phyloP scores from a whole-genome alignment of 768 basidiomycete species.

The Phylloporus sp. region DNA sequence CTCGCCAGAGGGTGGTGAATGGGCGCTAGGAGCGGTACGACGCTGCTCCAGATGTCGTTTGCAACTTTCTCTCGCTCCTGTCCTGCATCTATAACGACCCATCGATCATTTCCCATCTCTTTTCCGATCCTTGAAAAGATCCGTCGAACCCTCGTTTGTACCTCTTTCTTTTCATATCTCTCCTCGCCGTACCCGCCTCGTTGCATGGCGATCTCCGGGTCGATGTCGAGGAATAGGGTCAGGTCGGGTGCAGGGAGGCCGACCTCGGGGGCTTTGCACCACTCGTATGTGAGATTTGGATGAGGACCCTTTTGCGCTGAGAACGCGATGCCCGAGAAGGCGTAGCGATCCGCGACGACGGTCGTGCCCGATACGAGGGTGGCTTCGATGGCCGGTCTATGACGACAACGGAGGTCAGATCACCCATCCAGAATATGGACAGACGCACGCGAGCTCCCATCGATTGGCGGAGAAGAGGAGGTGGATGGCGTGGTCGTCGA shows the following conservation, averaged over 20 bases:
- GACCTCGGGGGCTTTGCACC: constrained; percentile 86
- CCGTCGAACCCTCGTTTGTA: constrained; percentile 63
- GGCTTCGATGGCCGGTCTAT: constrained; percentile 57
- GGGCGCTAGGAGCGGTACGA: constrained; percentile 40
- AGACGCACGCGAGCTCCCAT: constrained; percentile 85
- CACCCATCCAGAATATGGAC: not conserved
- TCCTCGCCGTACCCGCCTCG: constrained; percentile 86
- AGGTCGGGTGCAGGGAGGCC: constrained; percentile 87
- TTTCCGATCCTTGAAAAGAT: constrained; percentile 55
- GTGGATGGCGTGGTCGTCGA: constrained; percentile 91
- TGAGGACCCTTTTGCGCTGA: constrained; percentile 49
- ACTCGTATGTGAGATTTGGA: constrained; percentile 60
- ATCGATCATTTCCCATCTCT: constrained; percentile 45
- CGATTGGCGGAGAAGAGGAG: constrained; percentile 95
- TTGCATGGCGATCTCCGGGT: constrained; percentile 58
- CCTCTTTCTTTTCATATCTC: constrained; percentile 78
- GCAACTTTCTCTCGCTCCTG: constrained; percentile 46
- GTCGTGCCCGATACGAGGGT: constrained; percentile 61
- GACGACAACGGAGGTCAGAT: not conserved
- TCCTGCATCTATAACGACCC: constrained; percentile 62
- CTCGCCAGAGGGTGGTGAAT: constrained; percentile 40
- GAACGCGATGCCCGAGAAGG: constrained; percentile 95
- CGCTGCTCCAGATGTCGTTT: constrained; percentile 50
- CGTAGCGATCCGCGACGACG: constrained; percentile 89
- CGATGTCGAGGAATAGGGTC: constrained; percentile 80